Percentiles rank a stretch among this genome's conserved stretches.
phyloP scores from a whole-genome alignment of 164 flowering plant species.

The Magnolia sinica region DNA sequence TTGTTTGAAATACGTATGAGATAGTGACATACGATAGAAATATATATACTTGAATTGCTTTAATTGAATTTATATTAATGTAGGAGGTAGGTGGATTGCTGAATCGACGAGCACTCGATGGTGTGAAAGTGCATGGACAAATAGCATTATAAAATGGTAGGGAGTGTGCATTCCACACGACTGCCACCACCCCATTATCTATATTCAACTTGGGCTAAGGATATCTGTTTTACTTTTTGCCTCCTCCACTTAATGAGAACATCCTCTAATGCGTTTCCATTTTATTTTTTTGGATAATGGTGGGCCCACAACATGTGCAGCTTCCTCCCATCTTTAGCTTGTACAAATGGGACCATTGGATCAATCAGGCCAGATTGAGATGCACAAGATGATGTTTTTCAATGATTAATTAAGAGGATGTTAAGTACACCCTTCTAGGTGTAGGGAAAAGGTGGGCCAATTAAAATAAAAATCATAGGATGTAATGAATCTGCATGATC shows the following conservation, averaged over 20 bases:
- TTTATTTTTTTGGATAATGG: too few species aligned
- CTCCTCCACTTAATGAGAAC: not conserved
- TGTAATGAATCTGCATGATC: too few species aligned
- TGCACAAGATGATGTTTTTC: too few species aligned
- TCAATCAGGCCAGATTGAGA: too few species aligned
- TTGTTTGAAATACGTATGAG: not conserved
- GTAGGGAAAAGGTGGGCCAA: too few species aligned
- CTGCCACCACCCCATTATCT: not conserved
- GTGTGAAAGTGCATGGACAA: conserved; percentile 1
- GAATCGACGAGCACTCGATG: conserved; percentile 4
- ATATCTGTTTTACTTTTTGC: not conserved
- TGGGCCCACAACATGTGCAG: too few species aligned
- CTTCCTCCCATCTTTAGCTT: too few species aligned
- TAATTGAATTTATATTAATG: not conserved
- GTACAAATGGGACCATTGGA: too few species aligned
- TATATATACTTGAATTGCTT: not conserved
- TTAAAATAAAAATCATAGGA: too few species aligned
- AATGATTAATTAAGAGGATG: too few species aligned
- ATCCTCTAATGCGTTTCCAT: not conserved
- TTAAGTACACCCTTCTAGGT: too few species aligned
- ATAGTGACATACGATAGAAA: not conserved
- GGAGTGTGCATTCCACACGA: conserved; percentile 16
- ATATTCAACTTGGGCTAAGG: not conserved
- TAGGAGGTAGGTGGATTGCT: conserved; percentile 3
- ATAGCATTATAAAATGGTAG: conserved; percentile 1